Percentiles rank a stretch among this genome's conserved stretches.
These are phyloP conservation scores for Suillus discolor DNA, from an alignment of 768 basidiomycete genomes.

Conservation along the genomic window DNA sequence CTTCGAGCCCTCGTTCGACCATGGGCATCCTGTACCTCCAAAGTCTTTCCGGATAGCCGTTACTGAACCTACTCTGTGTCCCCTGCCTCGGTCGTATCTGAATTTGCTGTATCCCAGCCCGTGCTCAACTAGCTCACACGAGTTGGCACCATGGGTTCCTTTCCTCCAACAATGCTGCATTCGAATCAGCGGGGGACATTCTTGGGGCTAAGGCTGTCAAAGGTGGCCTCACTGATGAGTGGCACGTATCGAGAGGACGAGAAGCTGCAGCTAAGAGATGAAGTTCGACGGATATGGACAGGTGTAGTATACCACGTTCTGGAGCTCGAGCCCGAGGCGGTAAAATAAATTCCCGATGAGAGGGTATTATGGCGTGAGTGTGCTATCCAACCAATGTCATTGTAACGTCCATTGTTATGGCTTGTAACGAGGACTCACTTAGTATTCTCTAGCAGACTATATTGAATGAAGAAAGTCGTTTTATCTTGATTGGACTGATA, in stretches of 20 bases:
- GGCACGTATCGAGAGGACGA: constrained; percentile 79
- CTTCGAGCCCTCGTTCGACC: constrained; percentile 64
- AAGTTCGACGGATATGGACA: constrained; percentile 79
- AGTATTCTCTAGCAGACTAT: background rate
- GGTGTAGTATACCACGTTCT: constrained; percentile 84
- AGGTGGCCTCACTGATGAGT: constrained; percentile 72
- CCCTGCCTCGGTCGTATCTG: constrained; percentile 71
- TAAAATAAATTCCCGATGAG: constrained; percentile 82
- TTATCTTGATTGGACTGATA: background rate
- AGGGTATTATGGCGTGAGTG: constrained; percentile 70
- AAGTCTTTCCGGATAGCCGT: constrained; percentile 38
- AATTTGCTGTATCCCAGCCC: constrained; percentile 76
- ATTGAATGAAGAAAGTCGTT: background rate
- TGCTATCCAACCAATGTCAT: background rate
- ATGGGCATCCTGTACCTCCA: background rate
- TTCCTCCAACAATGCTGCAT: constrained; percentile 66
- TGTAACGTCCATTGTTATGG: background rate
- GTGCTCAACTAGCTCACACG: constrained; percentile 88
- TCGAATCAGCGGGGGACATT: constrained; percentile 68
- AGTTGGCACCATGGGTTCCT: constrained; percentile 89
- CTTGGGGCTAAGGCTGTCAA: constrained; percentile 68
- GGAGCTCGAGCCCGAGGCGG: constrained; percentile 85
- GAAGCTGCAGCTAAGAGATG: constrained; percentile 57
- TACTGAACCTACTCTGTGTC: constrained; percentile 33
- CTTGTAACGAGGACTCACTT: background rate